A percentile compares a stretch with the other conserved stretches of the same genome.
These are phyloP conservation scores for Boletus rubropictus DNA, from an alignment of 768 basidiomycete genomes.

Conservation along the genomic window DNA sequence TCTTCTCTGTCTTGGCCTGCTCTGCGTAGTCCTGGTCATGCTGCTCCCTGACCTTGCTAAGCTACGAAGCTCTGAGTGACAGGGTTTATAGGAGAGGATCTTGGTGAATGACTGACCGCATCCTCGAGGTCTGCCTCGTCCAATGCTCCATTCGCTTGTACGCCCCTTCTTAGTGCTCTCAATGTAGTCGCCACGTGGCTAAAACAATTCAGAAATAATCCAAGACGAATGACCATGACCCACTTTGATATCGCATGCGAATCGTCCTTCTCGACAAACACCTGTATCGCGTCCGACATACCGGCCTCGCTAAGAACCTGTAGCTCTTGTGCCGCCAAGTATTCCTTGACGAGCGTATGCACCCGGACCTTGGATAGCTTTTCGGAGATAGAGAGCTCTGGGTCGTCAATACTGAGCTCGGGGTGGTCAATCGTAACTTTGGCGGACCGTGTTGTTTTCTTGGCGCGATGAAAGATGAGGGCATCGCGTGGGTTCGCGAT, in stretches of 20 bases:
- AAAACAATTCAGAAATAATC: neutral
- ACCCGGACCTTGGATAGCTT: slow-evolving; percentile 80
- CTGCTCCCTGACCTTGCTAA: slow-evolving; percentile 63
- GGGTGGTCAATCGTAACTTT: slow-evolving; percentile 74
- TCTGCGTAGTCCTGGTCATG: slow-evolving; percentile 61
- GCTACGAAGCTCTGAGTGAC: slow-evolving; percentile 33
- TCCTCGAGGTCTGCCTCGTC: slow-evolving; percentile 76
- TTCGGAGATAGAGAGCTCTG: slow-evolving; percentile 57
- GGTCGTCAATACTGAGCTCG: slow-evolving; percentile 76
- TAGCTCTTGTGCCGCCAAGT: slow-evolving; percentile 86
- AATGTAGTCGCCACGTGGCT: slow-evolving; percentile 65
- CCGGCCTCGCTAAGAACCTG: slow-evolving; percentile 85
- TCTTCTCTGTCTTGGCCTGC: slow-evolving; percentile 35
- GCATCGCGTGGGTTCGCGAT: slow-evolving; percentile 95
- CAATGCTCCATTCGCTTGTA: slow-evolving; percentile 57
- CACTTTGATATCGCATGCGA: slow-evolving; percentile 85
- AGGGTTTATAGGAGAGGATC: neutral
- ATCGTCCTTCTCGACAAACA: slow-evolving; percentile 97
- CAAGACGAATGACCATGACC: slow-evolving; percentile 26
- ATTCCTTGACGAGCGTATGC: slow-evolving; percentile 85
- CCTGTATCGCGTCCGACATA: slow-evolving; percentile 91
- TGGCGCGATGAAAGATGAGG: slow-evolving; percentile 82
- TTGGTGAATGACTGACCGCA: slow-evolving; percentile 40
- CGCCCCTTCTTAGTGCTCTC: slow-evolving; percentile 59
- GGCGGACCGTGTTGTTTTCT: slow-evolving; percentile 40